A percentile compares a stretch with the other conserved stretches of the same genome.
Evolutionary conservation across 345 rosid genomes (phyloP).

Genomic region (Pelargonium nanum): DNA sequence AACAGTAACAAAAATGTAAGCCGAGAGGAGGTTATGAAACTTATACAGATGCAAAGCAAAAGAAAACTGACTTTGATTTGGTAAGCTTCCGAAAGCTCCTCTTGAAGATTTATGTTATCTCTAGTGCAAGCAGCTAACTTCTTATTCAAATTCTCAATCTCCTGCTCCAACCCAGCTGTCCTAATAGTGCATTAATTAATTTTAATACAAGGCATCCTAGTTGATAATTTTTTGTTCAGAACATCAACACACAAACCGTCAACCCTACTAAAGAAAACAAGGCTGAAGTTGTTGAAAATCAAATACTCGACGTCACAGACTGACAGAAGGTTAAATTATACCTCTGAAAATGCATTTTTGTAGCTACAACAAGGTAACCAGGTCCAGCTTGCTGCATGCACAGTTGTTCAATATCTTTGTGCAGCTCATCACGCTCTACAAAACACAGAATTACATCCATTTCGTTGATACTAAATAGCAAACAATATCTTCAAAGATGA

Average conservation of each 20-base stretch:
- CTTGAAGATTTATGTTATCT: constrained; percentile 77
- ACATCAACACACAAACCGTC: neutral
- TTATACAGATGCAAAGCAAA: neutral
- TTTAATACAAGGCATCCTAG: constrained; percentile 1
- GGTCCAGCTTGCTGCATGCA: constrained; percentile 99
- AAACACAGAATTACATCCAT: constrained; percentile 4
- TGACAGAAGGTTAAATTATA: constrained; percentile 12
- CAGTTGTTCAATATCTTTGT: constrained; percentile 87
- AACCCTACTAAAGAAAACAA: neutral
- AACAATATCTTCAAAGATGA: constrained; percentile 1
- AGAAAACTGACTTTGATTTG: constrained; percentile 57
- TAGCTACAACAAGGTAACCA: constrained; percentile 74
- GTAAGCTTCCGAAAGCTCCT: constrained; percentile 94
- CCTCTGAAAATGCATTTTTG: constrained; percentile 97
- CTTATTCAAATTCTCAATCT: constrained; percentile 72
- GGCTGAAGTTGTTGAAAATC: too few relatives aligned
- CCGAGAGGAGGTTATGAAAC: neutral
- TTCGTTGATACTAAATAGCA: constrained; percentile 2
- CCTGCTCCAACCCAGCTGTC: constrained; percentile 98
- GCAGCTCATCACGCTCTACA: constrained; percentile 77
- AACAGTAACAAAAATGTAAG: constrained; percentile 15
- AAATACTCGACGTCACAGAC: neutral
- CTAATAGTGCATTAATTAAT: constrained; percentile 40
- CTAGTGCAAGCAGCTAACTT: constrained; percentile 52
- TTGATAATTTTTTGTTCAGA: neutral